Conservation (phyloP, 257 asterid genomes). For the Galeopsis tetrahit region DNA sequence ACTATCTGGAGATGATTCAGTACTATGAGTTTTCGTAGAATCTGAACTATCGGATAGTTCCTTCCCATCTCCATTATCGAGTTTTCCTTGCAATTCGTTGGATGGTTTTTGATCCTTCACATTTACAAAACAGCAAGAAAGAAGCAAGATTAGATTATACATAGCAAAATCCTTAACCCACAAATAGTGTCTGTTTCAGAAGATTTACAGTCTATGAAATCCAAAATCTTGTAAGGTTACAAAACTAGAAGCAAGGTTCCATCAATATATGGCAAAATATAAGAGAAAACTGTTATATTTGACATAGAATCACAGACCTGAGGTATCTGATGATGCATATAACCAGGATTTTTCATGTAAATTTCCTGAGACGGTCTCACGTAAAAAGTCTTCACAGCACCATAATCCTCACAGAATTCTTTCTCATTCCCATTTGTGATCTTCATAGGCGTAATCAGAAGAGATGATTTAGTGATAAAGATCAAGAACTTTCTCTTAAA, state of each 20-base stretch:
- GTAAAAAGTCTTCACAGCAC: neutral
- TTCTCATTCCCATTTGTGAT: neutral
- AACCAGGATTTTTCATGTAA: neutral
- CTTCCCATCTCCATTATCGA: conserved; percentile 7
- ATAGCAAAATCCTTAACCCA: neutral
- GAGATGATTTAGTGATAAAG: neutral
- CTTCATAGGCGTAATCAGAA: conserved; percentile 33
- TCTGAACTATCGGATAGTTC: neutral
- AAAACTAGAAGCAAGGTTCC: neutral
- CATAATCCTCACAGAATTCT: conserved; percentile 19
- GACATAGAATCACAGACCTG: conserved; percentile 33
- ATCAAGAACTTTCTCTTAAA: neutral
- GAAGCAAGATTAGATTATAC: neutral
- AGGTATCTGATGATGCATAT: conserved; percentile 19
- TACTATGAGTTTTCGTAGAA: neutral
- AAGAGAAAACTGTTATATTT: neutral
- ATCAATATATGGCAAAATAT: neutral
- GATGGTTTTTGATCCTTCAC: neutral
- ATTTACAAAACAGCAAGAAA: neutral
- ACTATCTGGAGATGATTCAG: neutral
- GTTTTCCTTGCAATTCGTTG: neutral
- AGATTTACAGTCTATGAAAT: neutral
- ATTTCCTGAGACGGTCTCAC: conserved; percentile 24
- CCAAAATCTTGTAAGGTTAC: neutral
- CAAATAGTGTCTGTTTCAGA: neutral